Evolutionary conservation across 306 rosid species (phyloP).

Genomic region (Medicago lupulina): DNA sequence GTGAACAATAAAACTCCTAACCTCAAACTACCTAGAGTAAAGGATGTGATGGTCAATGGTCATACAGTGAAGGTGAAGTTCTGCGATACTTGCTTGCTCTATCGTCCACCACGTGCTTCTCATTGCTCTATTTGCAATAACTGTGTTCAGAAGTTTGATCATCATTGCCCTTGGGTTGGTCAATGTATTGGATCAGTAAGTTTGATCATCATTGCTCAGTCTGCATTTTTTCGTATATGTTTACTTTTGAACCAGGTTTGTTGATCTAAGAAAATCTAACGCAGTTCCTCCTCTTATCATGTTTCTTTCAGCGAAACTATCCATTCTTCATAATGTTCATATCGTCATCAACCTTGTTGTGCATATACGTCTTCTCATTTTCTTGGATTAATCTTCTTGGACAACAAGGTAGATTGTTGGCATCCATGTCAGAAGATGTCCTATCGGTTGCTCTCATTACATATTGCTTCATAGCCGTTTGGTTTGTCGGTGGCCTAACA

Average conservation of each 20-base stretch:
- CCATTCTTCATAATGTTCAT: conserved; percentile 81
- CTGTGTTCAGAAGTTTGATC: conserved; percentile 95
- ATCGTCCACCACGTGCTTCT: conserved; percentile 94
- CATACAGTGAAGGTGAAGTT: conserved; percentile 78
- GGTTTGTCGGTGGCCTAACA: conserved; percentile 97
- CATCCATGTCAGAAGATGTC: conserved; percentile 56
- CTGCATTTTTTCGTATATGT: not conserved
- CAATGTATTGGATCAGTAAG: conserved; percentile 92
- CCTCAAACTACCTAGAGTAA: conserved; percentile 71
- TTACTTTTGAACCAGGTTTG: not conserved
- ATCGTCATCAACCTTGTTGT: conserved; percentile 73
- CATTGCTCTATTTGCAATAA: conserved; percentile 95
- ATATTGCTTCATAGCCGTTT: conserved; percentile 81
- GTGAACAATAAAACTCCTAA: conserved; percentile 51
- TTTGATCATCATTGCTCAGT: conserved; percentile 23
- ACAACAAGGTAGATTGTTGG: conserved; percentile 50
- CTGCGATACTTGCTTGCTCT: conserved; percentile 87
- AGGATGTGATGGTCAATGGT: conserved; percentile 73
- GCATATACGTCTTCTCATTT: conserved; percentile 79
- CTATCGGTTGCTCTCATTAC: conserved; percentile 73
- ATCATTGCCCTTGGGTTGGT: conserved; percentile 99
- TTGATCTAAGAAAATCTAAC: conserved; percentile 29
- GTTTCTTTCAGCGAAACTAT: conserved; percentile 81
- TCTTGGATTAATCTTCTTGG: conserved; percentile 78
- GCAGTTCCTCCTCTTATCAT: conserved; percentile 24